Percentiles rank a stretch among this genome's conserved stretches.
Conservation (phyloP, 345 rosid genomes). For the Lepidium didymum region DNA sequence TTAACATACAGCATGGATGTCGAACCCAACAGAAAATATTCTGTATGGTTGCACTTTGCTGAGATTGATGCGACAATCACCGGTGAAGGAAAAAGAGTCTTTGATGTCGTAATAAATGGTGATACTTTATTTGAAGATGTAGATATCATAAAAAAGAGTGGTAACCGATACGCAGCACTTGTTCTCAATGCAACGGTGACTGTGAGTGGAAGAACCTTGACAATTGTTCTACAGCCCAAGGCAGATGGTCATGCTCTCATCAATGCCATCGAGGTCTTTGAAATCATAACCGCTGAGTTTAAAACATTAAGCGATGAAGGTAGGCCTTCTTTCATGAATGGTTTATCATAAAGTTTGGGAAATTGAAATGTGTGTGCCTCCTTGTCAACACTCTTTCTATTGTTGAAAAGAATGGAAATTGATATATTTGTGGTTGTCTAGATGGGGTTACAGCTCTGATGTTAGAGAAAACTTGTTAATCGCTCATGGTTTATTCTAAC, state of each 20-base stretch:
- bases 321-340: constrained; percentile 15
- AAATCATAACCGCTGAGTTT: constrained; percentile 57
- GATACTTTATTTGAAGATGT: constrained; percentile 42
- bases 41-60: constrained; percentile 90
- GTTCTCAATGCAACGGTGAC: constrained; percentile 73
- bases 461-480: neutral
- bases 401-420: neutral
- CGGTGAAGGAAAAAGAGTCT: constrained; percentile 62
- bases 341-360: neutral
- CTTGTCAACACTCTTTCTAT: neutral
- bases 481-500: neutral
- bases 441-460: neutral
- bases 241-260: constrained; percentile 56
- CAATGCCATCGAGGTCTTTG: constrained; percentile 90
- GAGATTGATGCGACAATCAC: constrained; percentile 76
- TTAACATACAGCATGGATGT: constrained; percentile 67
- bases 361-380: neutral
- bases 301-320: constrained; percentile 81
- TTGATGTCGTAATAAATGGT: constrained; percentile 80
- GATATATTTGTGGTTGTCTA: neutral
- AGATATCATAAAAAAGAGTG: constrained; percentile 63
- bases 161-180: constrained; percentile 59
- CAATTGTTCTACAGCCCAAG: constrained; percentile 63
- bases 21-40: constrained; percentile 86
- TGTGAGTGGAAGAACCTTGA: constrained; percentile 78